A percentile compares a stretch with the other conserved stretches of the same genome.
phyloP scores from a whole-genome alignment of 805 yeast genomes.

The Zygosaccharomyces bailii region DNA sequence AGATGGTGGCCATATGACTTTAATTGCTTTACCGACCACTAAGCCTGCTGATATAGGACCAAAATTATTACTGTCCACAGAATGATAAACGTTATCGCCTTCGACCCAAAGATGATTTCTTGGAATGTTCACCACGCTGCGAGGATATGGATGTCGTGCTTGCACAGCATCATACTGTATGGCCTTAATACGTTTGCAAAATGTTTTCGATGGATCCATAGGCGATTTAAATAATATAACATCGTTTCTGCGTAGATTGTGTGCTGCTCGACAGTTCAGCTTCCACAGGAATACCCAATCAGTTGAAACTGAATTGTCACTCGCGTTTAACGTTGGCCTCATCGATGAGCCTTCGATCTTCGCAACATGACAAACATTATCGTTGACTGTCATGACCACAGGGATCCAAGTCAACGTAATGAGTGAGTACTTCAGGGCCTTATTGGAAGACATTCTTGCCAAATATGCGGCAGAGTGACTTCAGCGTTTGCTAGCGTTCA shows the following conservation, averaged over 20 bases:
- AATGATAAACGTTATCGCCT: conserved; percentile 79
- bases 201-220: conserved; percentile 65
- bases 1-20: conserved; percentile 65
- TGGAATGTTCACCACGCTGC: conserved; percentile 59
- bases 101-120: conserved; percentile 89
- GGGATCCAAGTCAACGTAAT: conserved; percentile 71
- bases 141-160: conserved; percentile 63
- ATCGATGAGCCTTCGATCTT: conserved; percentile 77
- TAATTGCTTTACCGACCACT: conserved; percentile 69
- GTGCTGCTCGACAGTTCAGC: conserved; percentile 48
- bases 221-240: conserved; percentile 79
- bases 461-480: background rate
- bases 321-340: conserved; percentile 86
- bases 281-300: conserved; percentile 73
- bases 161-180: conserved; percentile 64
- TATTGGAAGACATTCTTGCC: conserved; percentile 1
- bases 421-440: conserved; percentile 24
- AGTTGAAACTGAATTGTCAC: conserved; percentile 40
- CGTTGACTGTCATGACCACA: conserved; percentile 62
- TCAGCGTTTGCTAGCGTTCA: background rate
- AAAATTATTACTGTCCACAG: conserved; percentile 80
- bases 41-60: conserved; percentile 86
- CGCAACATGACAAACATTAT: conserved; percentile 69
- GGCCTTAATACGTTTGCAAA: conserved; percentile 78
- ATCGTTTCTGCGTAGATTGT: conserved; percentile 56